phyloP scores from a whole-genome alignment of 768 basidiomycete genomes.

The Psilocybe azurescens region DNA sequence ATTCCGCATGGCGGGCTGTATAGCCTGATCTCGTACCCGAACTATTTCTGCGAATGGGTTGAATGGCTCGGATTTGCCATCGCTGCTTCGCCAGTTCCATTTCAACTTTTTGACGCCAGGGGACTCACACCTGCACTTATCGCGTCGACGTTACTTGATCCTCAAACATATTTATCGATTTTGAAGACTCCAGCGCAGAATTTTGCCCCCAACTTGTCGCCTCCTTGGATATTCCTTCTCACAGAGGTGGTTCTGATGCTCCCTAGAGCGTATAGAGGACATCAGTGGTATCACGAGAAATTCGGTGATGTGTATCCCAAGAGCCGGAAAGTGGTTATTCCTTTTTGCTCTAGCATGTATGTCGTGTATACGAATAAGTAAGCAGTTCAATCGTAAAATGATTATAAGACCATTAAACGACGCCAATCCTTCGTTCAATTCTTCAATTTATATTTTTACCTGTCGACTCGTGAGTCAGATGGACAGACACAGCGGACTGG shows the following conservation, averaged over 20 bases:
- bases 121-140: constrained; percentile 25
- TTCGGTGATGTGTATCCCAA: constrained; percentile 82
- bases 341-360: constrained; percentile 60
- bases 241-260: constrained; percentile 80
- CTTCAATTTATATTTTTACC: no score
- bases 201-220: constrained; percentile 53
- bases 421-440: no score
- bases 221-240: constrained; percentile 83
- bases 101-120: constrained; percentile 19
- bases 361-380: background rate
- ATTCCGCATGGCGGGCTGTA: constrained; percentile 85
- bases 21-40: constrained; percentile 84
- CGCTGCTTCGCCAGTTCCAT: constrained; percentile 63
- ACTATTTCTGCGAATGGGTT: constrained; percentile 94
- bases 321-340: constrained; percentile 80
- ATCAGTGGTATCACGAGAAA: constrained; percentile 81
- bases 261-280: constrained; percentile 81
- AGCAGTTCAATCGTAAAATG: no score
- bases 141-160: constrained; percentile 24
- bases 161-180: constrained; percentile 20
- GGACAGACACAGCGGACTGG: no score
- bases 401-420: no score
- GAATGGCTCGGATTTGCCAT: constrained; percentile 93
- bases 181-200: constrained; percentile 32
- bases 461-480: no score